Conservation (phyloP, 768 basidiomycete species). For the Hygrocybe coccinea region DNA sequence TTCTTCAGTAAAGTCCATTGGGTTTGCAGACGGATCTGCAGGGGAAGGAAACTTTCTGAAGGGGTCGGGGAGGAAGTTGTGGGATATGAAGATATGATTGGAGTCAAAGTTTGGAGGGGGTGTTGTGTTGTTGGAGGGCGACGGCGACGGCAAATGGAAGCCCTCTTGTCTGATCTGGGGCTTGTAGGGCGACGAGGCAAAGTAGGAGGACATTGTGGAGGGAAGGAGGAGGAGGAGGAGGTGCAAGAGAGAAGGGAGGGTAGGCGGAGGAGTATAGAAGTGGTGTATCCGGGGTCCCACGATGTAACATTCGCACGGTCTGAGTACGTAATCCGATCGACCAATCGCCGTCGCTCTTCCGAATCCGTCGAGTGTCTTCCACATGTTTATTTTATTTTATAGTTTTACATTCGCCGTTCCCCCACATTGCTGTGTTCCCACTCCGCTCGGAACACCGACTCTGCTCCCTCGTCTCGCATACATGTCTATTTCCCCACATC, state of each 20-base stretch:
- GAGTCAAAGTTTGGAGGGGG: slow-evolving; percentile 27
- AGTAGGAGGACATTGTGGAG: slow-evolving; percentile 36
- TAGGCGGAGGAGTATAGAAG: too few species aligned
- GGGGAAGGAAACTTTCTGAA: slow-evolving; percentile 49
- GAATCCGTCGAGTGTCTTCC: neutral
- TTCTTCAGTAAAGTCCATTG: slow-evolving; percentile 64
- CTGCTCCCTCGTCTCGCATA: neutral
- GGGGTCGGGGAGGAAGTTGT: slow-evolving; percentile 46
- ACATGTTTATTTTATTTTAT: neutral
- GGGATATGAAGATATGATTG: slow-evolving; percentile 40
- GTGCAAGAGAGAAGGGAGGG: neutral
- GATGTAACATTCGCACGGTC: neutral
- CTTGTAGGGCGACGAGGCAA: slow-evolving; percentile 40
- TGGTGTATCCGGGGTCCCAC: too few species aligned
- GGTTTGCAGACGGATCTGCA: slow-evolving; percentile 16
- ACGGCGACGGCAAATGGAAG: slow-evolving; percentile 57
- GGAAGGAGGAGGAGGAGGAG: neutral
- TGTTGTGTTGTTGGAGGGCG: slow-evolving; percentile 26
- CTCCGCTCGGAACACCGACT: neutral
- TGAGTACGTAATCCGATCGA: neutral
- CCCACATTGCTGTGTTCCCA: neutral
- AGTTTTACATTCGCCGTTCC: neutral
- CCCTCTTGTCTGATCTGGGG: slow-evolving; percentile 60
- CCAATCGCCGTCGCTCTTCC: neutral
- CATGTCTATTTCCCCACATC: neutral